Base-by-base conservation (phyloP, 257 asterid genomes). In the Solanum chiquidenum region DNA sequence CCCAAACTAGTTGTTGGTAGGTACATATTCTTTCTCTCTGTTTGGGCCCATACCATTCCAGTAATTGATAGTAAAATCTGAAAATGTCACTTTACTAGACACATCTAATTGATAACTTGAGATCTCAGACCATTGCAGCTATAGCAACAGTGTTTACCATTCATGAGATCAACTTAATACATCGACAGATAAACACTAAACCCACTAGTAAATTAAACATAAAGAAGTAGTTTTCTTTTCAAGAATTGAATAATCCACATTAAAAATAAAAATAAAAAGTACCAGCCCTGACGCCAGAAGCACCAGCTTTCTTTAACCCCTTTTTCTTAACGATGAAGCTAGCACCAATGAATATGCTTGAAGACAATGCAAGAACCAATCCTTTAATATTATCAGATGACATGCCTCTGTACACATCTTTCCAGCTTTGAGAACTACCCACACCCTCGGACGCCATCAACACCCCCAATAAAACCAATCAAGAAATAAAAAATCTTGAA, bases 271-370 rank as follows among this genome's bases (percentile, higher is more conserved):
- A 9, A 64, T 6, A 68, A 52, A 72, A 42, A 33, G 46, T 92
- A 95, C 98, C 98, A 72, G 98, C 98, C 88, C 98, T 90, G 83
- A 92, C 89, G 68, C 98, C 98, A 27, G 96, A 93, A 90, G 96
- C 97, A 46, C 96, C 98, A 12, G 98, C 98, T 90, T 93, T 94
- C 94, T 95, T 95, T 55, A 95, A 88, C 21, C 98, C 98, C 86
- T 95, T 95, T 87, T 95, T 95, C 98, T 95, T 95, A 86, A 95
- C 97, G 87, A 95, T 95, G 92, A 95, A 95, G 96, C 98, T 95
- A 62, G 96, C 95, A 12, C 98, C 98, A 74, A 95, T 95, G 84
- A 95, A 95, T 76, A 93, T 38, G 83, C 98, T 94, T 90, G 98
- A 95, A 72, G 98, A 95, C 91, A 95, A 91, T 52, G 94, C 98